Conservation (phyloP, 352 stramenopile genomes). For the Thraustochytrium sp. region DNA sequence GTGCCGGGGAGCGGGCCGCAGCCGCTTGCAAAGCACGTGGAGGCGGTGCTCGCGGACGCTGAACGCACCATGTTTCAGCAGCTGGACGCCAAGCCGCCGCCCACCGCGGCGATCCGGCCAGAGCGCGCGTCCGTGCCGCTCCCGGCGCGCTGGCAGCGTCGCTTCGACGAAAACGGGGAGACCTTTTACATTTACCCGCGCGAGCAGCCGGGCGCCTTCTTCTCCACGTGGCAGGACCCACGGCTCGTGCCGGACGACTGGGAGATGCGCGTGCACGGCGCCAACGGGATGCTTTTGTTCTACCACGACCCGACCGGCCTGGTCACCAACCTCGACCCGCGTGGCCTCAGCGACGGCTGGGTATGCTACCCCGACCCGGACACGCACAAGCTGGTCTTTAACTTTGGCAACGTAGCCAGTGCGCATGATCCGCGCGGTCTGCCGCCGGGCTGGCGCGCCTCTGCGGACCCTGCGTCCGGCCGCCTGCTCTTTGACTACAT, state of each 20-base stretch:
- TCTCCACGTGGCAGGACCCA: slow-evolving; percentile 1
- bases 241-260: slow-evolving; percentile 22
- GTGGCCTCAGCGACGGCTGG: background rate
- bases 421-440: background rate
- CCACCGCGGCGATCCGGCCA: background rate
- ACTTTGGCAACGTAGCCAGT: background rate
- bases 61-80: slow-evolving; percentile 6
- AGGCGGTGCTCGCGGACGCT: background rate
- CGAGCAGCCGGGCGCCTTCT: background rate
- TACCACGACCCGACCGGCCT: background rate
- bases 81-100: background rate
- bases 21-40: background rate
- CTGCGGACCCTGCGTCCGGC: background rate
- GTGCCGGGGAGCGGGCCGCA: background rate
- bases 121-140: background rate
- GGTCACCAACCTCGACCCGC: background rate
- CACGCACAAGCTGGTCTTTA: background rate
- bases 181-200: background rate
- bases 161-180: background rate
- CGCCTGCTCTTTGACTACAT: background rate
- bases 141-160: background rate
- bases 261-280: slow-evolving; percentile 3
- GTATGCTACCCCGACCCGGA: background rate
- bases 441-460: background rate
- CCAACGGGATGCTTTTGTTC: background rate